Conservation (phyloP, 2,329 filamentous ascomycete species). For the Coniochaeta prunicola region DNA sequence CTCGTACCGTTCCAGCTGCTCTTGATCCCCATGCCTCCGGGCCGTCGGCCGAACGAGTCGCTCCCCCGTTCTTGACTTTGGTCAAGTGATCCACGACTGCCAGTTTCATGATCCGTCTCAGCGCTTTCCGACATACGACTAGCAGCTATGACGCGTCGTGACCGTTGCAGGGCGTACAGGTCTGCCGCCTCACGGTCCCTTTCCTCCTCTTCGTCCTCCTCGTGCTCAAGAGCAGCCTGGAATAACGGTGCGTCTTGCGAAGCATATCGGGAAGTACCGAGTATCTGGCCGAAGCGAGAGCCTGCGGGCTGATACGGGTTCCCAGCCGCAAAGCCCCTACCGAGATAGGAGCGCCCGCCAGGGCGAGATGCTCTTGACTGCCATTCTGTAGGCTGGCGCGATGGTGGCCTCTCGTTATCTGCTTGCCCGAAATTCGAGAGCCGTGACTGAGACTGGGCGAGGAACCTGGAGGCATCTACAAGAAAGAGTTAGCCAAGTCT, state of each 20-base stretch:
- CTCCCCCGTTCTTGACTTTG: slow-evolving; percentile 43
- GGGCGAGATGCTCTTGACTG: slow-evolving; percentile 23
- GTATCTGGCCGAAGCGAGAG: slow-evolving; percentile 64
- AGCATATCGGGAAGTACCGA: slow-evolving; percentile 67
- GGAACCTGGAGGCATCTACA: slow-evolving; percentile 89
- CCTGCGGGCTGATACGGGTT: slow-evolving; percentile 73
- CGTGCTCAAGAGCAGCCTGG: slow-evolving; percentile 79
- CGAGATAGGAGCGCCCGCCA: slow-evolving; percentile 34
- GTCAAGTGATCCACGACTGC: slow-evolving; percentile 48
- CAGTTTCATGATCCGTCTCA: slow-evolving; percentile 64
- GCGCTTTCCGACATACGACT: slow-evolving; percentile 80
- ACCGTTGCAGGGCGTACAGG: slow-evolving; percentile 84
- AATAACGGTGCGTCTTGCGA: slow-evolving; percentile 85
- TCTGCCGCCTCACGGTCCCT: slow-evolving; percentile 89
- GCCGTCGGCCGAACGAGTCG: slow-evolving; percentile 36
- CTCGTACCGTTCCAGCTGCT: slow-evolving; percentile 58
- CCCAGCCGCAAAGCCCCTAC: slow-evolving; percentile 39
- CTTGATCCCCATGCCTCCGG: slow-evolving; percentile 45
- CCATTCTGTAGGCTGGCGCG: slow-evolving; percentile 27
- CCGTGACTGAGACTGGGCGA: slow-evolving; percentile 92
- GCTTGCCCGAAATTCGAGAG: slow-evolving; percentile 65
- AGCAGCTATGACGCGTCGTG: slow-evolving; percentile 78
- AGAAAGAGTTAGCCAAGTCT: slow-evolving; percentile 11
- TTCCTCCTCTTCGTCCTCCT: slow-evolving; percentile 90
- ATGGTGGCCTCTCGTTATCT: slow-evolving; percentile 33